These are phyloP conservation scores for Flaveria robusta DNA, from an alignment of 129 eudicot genomes.

Conservation along the genomic window DNA sequence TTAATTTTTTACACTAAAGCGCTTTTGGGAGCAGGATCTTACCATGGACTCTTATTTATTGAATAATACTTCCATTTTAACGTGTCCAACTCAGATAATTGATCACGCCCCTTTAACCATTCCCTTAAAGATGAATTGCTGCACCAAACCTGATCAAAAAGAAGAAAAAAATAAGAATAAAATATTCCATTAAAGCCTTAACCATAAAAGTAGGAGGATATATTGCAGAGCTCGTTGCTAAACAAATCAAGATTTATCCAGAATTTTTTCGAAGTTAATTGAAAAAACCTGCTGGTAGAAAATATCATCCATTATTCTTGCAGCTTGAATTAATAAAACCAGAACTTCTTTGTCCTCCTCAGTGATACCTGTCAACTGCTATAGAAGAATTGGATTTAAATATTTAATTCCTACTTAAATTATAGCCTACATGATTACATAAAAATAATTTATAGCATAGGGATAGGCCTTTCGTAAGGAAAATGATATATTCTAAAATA, in stretches of 20 bases:
- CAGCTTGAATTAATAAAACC: slow-evolving; percentile 69
- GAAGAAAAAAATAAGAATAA: background rate
- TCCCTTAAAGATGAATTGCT: slow-evolving; percentile 80
- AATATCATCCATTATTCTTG: slow-evolving; percentile 72
- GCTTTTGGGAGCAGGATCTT: slow-evolving; percentile 23
- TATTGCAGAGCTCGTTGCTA: background rate
- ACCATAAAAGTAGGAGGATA: background rate
- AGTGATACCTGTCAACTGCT: slow-evolving; percentile 70
- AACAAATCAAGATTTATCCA: slow-evolving; percentile 7
- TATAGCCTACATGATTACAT: background rate
- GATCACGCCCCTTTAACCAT: slow-evolving; percentile 62
- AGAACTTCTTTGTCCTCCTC: slow-evolving; percentile 77
- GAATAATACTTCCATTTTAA: slow-evolving; percentile 77
- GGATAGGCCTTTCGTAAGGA: background rate
- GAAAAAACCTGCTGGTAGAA: slow-evolving; percentile 67
- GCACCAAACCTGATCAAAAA: slow-evolving; percentile 67
- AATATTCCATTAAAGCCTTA: background rate
- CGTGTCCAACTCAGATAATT: slow-evolving; percentile 61
- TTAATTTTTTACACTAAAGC: background rate
- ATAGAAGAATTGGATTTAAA: slow-evolving; percentile 7
- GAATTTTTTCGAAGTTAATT: background rate
- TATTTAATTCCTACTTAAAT: slow-evolving; percentile 8
- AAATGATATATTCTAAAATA: background rate
- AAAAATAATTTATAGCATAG: background rate
- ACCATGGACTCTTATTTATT: slow-evolving; percentile 94